phyloP scores from a whole-genome alignment of 2,329 filamentous ascomycete genomes.

The Trematosphaeria pertusa region DNA sequence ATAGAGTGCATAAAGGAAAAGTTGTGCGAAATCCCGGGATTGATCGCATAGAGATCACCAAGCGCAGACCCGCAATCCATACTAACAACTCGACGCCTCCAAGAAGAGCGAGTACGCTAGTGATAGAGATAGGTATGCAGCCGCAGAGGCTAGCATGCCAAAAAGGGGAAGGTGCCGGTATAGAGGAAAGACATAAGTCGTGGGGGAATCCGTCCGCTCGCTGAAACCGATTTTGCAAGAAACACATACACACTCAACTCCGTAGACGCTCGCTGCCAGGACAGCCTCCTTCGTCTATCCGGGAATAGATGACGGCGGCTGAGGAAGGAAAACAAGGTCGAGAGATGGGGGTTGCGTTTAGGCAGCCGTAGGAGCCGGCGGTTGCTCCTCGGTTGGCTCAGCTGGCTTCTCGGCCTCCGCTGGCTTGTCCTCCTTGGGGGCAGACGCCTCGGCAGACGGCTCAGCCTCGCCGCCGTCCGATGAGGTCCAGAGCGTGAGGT shows the following conservation, averaged over 20 bases:
- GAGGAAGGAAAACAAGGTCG: conserved; percentile 43
- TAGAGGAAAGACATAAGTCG: conserved; percentile 49
- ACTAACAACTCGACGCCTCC: conserved; percentile 25
- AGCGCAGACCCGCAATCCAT: conserved; percentile 28
- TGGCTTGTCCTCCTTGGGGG: conserved; percentile 68
- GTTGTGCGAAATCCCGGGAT: conserved; percentile 41
- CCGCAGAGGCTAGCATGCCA: conserved; percentile 28
- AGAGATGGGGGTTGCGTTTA: conserved; percentile 40
- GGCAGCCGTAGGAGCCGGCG: conserved; percentile 40
- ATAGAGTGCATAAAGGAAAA: conserved; percentile 40
- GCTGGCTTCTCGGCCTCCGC: conserved; percentile 54
- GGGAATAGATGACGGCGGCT: conserved; percentile 40
- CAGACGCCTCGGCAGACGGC: conserved; percentile 62
- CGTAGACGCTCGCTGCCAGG: conserved; percentile 46
- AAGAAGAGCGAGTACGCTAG: conserved; percentile 27
- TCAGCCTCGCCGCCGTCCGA: conserved; percentile 86
- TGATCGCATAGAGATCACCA: conserved; percentile 42
- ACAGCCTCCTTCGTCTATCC: conserved; percentile 43
- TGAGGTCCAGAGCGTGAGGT: conserved; percentile 97
- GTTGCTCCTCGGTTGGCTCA: conserved; percentile 39
- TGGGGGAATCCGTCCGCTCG: conserved; percentile 51
- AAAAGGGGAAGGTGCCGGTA: conserved; percentile 31
- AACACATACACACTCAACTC: conserved; percentile 49
- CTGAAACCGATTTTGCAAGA: conserved; percentile 51
- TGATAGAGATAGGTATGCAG: conserved; percentile 19